phyloP scores from a whole-genome alignment of 176 grass and related monocot species.

The Aegilops bicornis region DNA sequence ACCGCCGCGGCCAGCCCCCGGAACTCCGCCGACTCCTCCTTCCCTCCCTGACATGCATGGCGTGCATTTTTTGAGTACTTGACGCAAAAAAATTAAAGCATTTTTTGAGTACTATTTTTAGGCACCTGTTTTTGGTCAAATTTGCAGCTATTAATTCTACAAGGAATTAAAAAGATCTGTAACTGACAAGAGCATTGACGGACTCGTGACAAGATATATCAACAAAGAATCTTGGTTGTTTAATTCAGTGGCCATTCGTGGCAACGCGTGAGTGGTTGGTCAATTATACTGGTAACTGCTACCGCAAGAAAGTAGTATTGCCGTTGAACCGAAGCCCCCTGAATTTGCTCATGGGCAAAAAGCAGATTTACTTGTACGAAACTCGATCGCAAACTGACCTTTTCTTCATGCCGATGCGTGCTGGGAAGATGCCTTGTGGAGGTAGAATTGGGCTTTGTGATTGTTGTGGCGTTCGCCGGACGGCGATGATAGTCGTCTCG shows the following conservation, averaged over 20 bases:
- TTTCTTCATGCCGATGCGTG: background rate
- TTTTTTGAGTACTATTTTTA: background rate
- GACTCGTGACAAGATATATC: background rate
- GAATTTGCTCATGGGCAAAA: background rate
- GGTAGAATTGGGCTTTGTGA: background rate
- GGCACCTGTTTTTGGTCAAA: background rate
- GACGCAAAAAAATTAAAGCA: too few relatives aligned
- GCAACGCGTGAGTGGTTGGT: background rate
- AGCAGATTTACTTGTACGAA: background rate
- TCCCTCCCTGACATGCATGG: background rate
- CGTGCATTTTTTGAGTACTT: background rate
- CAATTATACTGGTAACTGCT: background rate
- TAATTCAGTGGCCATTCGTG: background rate
- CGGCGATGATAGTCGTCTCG: background rate
- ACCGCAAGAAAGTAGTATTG: background rate
- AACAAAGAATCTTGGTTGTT: background rate
- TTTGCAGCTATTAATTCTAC: background rate
- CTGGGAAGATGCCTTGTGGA: background rate
- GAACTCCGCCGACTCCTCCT: background rate
- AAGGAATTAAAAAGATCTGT: background rate
- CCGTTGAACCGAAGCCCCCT: background rate
- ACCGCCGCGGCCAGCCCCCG: slow-evolving; percentile 28
- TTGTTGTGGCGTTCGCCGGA: background rate
- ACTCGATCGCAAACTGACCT: slow-evolving; percentile 7
- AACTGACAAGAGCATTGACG: background rate